These are phyloP conservation scores for Nyctanthes arbortristis DNA, from an alignment of 257 asterid genomes.

Conservation along the genomic window DNA sequence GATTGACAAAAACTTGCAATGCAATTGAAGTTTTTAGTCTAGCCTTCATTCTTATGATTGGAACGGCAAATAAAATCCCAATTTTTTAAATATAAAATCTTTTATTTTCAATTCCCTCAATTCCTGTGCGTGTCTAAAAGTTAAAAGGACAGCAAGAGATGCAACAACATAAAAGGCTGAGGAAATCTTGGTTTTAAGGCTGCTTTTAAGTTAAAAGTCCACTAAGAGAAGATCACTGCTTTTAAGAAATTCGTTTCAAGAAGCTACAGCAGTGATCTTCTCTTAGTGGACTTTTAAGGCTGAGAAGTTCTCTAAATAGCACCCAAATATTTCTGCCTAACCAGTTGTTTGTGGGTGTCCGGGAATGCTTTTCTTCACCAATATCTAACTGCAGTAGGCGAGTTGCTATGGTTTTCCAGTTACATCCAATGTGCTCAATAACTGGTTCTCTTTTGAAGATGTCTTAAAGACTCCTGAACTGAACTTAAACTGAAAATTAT, in stretches of 20 bases:
- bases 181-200: no score
- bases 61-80: background rate
- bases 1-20: background rate
- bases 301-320: background rate
- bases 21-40: background rate
- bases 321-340: background rate
- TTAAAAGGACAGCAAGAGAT: background rate
- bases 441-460: background rate
- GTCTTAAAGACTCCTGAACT: background rate
- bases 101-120: background rate
- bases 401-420: background rate
- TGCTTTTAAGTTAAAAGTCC: no score
- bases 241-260: background rate
- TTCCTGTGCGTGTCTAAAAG: background rate
- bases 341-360: background rate
- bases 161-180: background rate
- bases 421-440: background rate
- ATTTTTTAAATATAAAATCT: background rate
- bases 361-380: background rate
- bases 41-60: background rate
- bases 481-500: no score
- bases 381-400: background rate
- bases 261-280: background rate
- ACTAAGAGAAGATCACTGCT: no score
- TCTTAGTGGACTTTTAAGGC: background rate